Percentiles rank a stretch among this genome's conserved stretches.
phyloP scores from a whole-genome alignment of 108 stramenopile species.

The Cyclotella sp. region DNA sequence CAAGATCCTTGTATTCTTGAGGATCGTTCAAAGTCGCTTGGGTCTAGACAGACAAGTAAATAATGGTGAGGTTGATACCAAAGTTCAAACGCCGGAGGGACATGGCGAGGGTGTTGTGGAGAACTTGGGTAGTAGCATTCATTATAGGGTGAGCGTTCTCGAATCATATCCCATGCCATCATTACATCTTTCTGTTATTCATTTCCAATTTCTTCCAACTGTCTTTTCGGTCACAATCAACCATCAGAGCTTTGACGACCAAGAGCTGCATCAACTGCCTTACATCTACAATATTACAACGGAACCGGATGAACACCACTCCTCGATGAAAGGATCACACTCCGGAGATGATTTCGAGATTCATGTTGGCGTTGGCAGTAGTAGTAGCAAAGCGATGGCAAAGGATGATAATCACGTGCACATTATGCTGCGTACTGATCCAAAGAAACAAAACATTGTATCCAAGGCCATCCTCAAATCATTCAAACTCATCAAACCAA shows the following conservation, averaged over 20 bases:
- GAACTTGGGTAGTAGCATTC: conserved; percentile 15
- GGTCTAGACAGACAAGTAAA: conserved; percentile 5
- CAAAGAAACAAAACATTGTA: background rate
- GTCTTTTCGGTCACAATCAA: background rate
- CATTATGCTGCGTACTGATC: background rate
- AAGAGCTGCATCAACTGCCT: conserved; percentile 30
- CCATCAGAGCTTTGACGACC: conserved; percentile 34
- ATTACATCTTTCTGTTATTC: background rate
- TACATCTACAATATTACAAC: conserved; percentile 42
- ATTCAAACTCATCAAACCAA: conserved; percentile 18
- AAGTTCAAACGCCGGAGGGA: background rate
- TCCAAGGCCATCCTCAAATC: conserved; percentile 4
- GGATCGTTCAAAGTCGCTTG: conserved; percentile 10
- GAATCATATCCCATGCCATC: background rate
- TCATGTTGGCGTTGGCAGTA: background rate
- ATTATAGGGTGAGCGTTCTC: conserved; percentile 17
- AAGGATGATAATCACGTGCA: background rate
- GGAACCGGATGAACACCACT: conserved; percentile 35
- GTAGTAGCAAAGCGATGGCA: background rate
- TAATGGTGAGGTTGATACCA: background rate
- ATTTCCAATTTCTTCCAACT: background rate
- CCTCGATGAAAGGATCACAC: background rate
- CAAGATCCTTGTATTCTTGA: background rate
- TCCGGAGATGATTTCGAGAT: background rate
- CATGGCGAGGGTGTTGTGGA: background rate